Evolutionary conservation across 1,139 yeast species (phyloP).

Genomic region (Candida freyschussii): DNA sequence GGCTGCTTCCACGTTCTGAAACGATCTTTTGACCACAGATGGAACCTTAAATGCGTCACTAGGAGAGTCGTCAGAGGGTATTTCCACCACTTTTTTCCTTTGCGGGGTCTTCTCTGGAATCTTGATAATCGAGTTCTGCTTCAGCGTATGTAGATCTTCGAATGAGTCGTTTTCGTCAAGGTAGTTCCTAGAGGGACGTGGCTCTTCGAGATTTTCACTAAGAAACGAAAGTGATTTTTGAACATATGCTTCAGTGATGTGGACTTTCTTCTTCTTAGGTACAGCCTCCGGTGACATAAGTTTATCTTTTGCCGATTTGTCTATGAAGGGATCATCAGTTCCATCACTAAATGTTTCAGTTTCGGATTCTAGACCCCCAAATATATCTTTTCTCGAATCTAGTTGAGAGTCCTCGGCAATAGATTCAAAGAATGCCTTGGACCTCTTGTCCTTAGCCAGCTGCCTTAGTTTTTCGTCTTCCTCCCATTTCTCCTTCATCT

Average conservation of each 20-base stretch:
- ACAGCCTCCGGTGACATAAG: conserved; percentile 14
- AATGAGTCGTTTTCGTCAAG: conserved; percentile 20
- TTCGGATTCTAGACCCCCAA: conserved; percentile 17
- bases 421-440: conserved; percentile 70
- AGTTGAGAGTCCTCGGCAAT: conserved; percentile 47
- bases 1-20: conserved; percentile 37
- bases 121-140: conserved; percentile 40
- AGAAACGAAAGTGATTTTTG: conserved; percentile 62
- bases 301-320: conserved; percentile 18
- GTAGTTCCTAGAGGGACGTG: conserved; percentile 1
- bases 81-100: conserved; percentile 13
- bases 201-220: conserved; percentile 31
- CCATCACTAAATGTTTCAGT: conserved; percentile 15
- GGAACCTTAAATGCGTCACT: conserved; percentile 28
- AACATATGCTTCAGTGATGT: conserved; percentile 52
- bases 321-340: conserved; percentile 21
- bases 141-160: conserved; percentile 45
- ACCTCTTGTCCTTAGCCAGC: conserved; percentile 49
- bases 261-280: conserved; percentile 18
- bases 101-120: conserved; percentile 21
- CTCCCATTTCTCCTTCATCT: conserved; percentile 48
- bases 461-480: conserved; percentile 49
- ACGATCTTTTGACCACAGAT: conserved; percentile 29
- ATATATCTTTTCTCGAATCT: conserved; percentile 20
- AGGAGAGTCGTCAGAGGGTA: conserved; percentile 28